Evolutionary conservation across 1,284 basidiomycete species (phyloP), one percentile per base, ranked within the genome.

Genomic region (Sanguinoderma infundibulare): DNA sequence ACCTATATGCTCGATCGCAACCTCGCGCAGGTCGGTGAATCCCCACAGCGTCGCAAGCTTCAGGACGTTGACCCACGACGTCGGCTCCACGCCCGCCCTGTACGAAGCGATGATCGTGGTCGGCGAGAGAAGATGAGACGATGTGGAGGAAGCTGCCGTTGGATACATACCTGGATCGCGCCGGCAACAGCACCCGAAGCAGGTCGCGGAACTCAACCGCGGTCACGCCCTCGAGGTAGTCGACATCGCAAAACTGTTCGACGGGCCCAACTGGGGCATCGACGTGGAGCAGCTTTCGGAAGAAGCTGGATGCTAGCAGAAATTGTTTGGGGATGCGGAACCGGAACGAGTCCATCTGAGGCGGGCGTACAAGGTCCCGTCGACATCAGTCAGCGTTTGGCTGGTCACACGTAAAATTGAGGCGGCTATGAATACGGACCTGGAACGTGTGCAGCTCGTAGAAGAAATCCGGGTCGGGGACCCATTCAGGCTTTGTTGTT

Each of bases 21-120:
- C 4, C 14, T 30, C 36, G 17, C 38, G 36, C 38, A 54, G 22
- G 3, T 39, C 24, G 3, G 24, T 5, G 53, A 54, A 42, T 15
- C 26, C 26, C 53, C 53, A 54, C 17, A 2, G 26, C 17, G 53
- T 30, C 5, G 53, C 53, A 5, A 42, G 53, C 3, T 20, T 40
- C 14, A 54, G 35, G 24, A 54, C 53, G 39, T 40, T 39, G 1
- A 54, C 36, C 52, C 52, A 53, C 35, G 52, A 53, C 3, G 49
- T 26, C 12, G 50, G 50, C 50, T 24, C 22, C n/a, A 8, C 34
- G 17, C 30, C 50, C n/a, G 50, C 50, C 12, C 50, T 36, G 34
- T 10, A 17, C 8, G 50, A 5, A 7, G 26, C 26, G 34, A n/a
- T 32, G 46, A n/a, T 4, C 9, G 10, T 20, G 4, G 17, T 47